A percentile compares a stretch with the other conserved stretches of the same genome.
phyloP scores from a whole-genome alignment of 805 yeast genomes.

The Candida khao-thaluensis region DNA sequence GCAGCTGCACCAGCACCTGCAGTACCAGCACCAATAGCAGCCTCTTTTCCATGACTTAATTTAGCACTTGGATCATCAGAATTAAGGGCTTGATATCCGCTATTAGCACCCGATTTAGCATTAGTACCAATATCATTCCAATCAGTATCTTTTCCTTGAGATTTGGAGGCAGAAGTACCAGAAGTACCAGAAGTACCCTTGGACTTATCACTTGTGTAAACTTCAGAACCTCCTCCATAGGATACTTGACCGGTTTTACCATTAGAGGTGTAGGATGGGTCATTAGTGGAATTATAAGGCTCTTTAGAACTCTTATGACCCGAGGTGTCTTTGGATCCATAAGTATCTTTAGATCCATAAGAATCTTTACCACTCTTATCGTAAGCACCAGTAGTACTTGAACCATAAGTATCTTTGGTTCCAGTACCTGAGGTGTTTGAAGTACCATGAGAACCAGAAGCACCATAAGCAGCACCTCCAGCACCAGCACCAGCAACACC shows the following conservation, averaged over 20 bases:
- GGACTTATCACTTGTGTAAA: slow-evolving; percentile 4
- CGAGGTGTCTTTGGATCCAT: slow-evolving; percentile 10
- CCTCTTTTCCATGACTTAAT: slow-evolving; percentile 14
- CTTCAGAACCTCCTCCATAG: slow-evolving; percentile 10
- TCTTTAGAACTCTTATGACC: too few relatives aligned
- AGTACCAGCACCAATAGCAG: slow-evolving; percentile 16
- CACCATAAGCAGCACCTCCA: slow-evolving; percentile 13
- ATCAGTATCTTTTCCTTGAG: slow-evolving; percentile 4
- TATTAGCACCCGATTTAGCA: slow-evolving; percentile 11
- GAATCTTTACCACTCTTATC: slow-evolving; percentile 14
- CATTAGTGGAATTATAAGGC: background rate
- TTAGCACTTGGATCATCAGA: slow-evolving; percentile 13
- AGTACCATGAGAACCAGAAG: slow-evolving; percentile 10
- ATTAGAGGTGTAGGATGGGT: slow-evolving; percentile 1
- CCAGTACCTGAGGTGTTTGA: slow-evolving; percentile 9
- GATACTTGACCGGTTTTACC: slow-evolving; percentile 11
- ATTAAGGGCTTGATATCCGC: slow-evolving; percentile 9
- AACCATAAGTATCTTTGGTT: slow-evolving; percentile 13
- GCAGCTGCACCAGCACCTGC: slow-evolving; percentile 18
- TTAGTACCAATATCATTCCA: slow-evolving; percentile 11
- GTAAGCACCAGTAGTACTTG: slow-evolving; percentile 16
- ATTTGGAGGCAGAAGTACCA: slow-evolving; percentile 1
- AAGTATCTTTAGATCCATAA: slow-evolving; percentile 8
- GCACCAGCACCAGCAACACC: slow-evolving; percentile 14
- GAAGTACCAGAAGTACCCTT: background rate